These are phyloP conservation scores for Oldenlandia corymbosa DNA, from an alignment of 257 asterid genomes.

Conservation along the genomic window DNA sequence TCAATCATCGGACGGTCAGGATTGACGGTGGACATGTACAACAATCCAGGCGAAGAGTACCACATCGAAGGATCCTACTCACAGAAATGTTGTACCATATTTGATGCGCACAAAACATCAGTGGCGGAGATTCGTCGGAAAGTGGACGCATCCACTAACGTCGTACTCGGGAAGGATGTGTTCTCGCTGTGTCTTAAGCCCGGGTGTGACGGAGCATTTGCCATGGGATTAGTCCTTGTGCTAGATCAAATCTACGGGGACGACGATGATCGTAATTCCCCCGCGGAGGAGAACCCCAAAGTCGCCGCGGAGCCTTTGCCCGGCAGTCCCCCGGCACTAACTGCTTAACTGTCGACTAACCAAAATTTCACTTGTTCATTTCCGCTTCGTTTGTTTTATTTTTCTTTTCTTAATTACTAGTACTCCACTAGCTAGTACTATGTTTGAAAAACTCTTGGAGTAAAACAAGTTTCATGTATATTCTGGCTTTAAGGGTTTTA, in stretches of 20 bases:
- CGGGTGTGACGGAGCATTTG: slow-evolving; percentile 69
- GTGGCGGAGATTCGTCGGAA: slow-evolving; percentile 78
- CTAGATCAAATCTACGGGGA: slow-evolving; percentile 59
- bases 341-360: neutral
- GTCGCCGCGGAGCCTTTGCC: slow-evolving; percentile 38
- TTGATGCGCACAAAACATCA: slow-evolving; percentile 25
- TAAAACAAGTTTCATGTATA: no score
- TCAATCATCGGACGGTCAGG: slow-evolving; percentile 55
- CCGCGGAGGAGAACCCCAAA: slow-evolving; percentile 1
- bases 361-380: neutral
- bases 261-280: slow-evolving; percentile 8
- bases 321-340: slow-evolving; percentile 23
- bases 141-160: slow-evolving; percentile 46
- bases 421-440: no score
- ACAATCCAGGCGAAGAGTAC: slow-evolving; percentile 42
- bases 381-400: no score
- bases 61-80: slow-evolving; percentile 60
- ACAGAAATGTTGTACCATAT: slow-evolving; percentile 44
- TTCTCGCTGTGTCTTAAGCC: slow-evolving; percentile 37
- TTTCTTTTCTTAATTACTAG: no score
- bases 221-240: slow-evolving; percentile 62
- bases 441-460: no score
- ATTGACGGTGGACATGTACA: slow-evolving; percentile 45
- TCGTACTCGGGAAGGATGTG: slow-evolving; percentile 63
- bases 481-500: no score